A percentile compares a stretch with the other conserved stretches of the same genome.
These are phyloP conservation scores for Ganoderma resinaceum DNA, from an alignment of 1,284 basidiomycete genomes.

Conservation along the genomic window DNA sequence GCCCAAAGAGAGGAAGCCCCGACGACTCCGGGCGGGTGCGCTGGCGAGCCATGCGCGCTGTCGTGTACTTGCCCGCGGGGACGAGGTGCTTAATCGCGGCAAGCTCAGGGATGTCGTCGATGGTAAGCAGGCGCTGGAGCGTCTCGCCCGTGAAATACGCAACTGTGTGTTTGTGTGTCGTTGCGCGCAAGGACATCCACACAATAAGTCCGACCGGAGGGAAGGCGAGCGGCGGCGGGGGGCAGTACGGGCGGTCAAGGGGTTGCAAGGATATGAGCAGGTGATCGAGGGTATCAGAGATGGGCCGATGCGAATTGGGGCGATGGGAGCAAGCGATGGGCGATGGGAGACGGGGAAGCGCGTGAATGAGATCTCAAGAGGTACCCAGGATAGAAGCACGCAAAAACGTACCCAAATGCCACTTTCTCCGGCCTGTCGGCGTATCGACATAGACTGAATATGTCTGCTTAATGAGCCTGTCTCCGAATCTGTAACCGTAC, in stretches of 20 bases:
- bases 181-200: constrained; percentile 11
- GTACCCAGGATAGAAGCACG: constrained; percentile 14
- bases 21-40: constrained; percentile 33
- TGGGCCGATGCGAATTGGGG: not conserved
- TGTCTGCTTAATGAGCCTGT: constrained; percentile 76
- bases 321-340: not conserved
- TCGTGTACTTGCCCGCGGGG: constrained; percentile 53
- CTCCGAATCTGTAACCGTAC: constrained; percentile 40
- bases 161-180: constrained; percentile 47
- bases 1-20: constrained; percentile 14
- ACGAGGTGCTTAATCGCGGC: constrained; percentile 53
- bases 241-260: constrained; percentile 1
- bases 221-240: constrained; percentile 14
- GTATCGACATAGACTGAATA: constrained; percentile 79
- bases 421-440: constrained; percentile 67
- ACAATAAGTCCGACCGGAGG: not conserved
- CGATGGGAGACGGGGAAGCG: constrained; percentile 3
- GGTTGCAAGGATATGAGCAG: constrained; percentile 9
- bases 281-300: constrained; percentile 2
- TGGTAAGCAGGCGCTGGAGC: constrained; percentile 67
- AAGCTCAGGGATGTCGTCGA: constrained; percentile 65
- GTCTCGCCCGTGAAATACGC: constrained; percentile 77
- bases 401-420: constrained; percentile 74
- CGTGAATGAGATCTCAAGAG: constrained; percentile 9
- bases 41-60: constrained; percentile 40